Evolutionary conservation across 1,284 basidiomycete species (phyloP), one percentile per base, ranked within the genome.

Genomic region (Naganishia albida): DNA sequence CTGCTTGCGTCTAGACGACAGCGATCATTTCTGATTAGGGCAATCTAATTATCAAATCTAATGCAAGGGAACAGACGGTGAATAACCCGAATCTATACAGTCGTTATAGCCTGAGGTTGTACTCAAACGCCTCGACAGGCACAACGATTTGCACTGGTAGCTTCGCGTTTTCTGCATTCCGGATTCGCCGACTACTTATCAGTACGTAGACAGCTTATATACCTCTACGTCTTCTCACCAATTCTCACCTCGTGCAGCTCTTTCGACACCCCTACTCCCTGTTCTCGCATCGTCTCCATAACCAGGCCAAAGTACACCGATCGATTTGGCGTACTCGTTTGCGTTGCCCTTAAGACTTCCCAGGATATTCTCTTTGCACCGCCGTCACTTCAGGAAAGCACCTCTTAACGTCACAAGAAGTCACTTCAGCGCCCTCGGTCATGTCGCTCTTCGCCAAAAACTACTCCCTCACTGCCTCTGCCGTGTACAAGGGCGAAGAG

Each of bases 291-390:
- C 10, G 18, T 16, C 25, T n/a, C n/a, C 20, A 56, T 42, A 56
- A 56, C 54, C 54, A 56, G 57, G 57, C 57, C 57, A 60, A 60
- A 60, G 57, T 60, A 60, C n/a, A 25, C 46, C 57, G 34, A 50
- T 49, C 43, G 54, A 56, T 56, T 56, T 40, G 46, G 57, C n/a
- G 30, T 60, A 42, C 46, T 60, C 57, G 57, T 60, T 46, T 60
- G 57, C 57, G 46, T 60, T 40, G 16, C n/a, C 26, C 10, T 16
- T 13, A 28, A 20, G 15, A 15, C 15, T 20, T 43, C n/a, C 42
- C 16, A 16, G 42, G 15, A 16, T 6, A 43, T 15, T 18, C 42
- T 4, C n/a, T 20, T 15, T 3, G 6, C 42, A 43, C 6, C 42
- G 16, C n/a, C 13, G 16, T 18, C 16, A 18, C 42, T 18, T 15